Evolutionary conservation across 306 rosid genomes (phyloP).

Genomic region (Fagus sylvatica): DNA sequence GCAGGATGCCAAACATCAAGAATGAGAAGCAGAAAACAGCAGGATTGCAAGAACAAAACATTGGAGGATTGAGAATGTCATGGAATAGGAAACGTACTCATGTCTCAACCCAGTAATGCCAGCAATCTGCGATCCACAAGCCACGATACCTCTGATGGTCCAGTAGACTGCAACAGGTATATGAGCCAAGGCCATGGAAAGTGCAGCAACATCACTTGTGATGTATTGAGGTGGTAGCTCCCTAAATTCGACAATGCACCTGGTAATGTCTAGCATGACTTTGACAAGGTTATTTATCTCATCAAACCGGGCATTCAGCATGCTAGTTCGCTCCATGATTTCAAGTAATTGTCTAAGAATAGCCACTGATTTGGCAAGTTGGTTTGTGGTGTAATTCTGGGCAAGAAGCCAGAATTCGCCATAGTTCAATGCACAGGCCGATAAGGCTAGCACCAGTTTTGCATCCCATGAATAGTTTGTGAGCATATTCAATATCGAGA

Average conservation of each 20-base stretch:
- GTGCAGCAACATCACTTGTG: neutral
- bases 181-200: neutral
- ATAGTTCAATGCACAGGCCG: neutral
- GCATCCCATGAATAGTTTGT: neutral
- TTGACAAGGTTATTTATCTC: constrained; percentile 1
- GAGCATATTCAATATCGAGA: neutral
- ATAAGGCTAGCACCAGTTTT: neutral
- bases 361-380: neutral
- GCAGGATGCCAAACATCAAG: neutral
- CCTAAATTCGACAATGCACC: neutral
- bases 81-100: neutral
- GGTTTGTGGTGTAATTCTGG: neutral
- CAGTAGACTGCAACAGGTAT: constrained; percentile 1
- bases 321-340: neutral
- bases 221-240: neutral
- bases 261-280: neutral
- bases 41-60: neutral
- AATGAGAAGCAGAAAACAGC: neutral
- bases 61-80: neutral
- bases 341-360: neutral
- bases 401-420: constrained; percentile 2
- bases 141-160: neutral
- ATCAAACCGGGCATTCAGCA: neutral
- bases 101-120: neutral
- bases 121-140: neutral